Evolutionary conservation across 495 filamentous ascomycete genomes (phyloP), one percentile per base, ranked within the genome.

Genomic region (Aspergillus saccharolyticus): DNA sequence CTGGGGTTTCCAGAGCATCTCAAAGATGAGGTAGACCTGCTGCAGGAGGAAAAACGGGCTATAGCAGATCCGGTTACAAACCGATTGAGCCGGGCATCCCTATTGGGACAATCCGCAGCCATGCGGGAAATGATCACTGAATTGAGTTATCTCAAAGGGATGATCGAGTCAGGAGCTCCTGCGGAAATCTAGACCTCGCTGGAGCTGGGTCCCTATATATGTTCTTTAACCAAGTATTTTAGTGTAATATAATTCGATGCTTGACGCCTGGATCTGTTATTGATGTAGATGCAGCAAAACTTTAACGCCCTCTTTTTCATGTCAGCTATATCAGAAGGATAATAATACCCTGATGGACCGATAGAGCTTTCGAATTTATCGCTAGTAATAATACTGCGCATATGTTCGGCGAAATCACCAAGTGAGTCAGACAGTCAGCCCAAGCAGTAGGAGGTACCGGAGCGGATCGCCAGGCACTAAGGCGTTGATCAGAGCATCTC

Each of bases 61-160:
- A 55, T 15, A 21, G 18, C 52, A 42, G 22, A 24, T 39, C n/a
- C 50, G 45, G 46, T 58, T 42, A 50, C 46, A 22, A 66, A 63
- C 30, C 68, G 58, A 9, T 58, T 58, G 18, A 68, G 71, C 53
- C 56, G 63, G 46, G 58, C 60, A 12, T 64, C 63, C 12, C 47
- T 70, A 33, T 42, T 63, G 12, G 66, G 65, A 9, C 70, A 75
- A 56, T 65, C 64, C 30, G 66, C 63, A 17, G 72, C 72, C 10
- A 78, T 81, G 70, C 69, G 74, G 55, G 75, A 79, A 58, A 64
- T 80, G 60, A 73, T 82, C 64, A 73, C 80, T 55, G 80, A 82
- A 52, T 59, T 82, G 42, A 78, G 74, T 52, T 80, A 82, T 56
- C 66, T 81, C 57, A 78, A 76, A 55, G 70, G 73, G n/a, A 71